Evolutionary conservation across 1,139 yeast genomes (phyloP).

Genomic region (Yamadazyma diddensiae): DNA sequence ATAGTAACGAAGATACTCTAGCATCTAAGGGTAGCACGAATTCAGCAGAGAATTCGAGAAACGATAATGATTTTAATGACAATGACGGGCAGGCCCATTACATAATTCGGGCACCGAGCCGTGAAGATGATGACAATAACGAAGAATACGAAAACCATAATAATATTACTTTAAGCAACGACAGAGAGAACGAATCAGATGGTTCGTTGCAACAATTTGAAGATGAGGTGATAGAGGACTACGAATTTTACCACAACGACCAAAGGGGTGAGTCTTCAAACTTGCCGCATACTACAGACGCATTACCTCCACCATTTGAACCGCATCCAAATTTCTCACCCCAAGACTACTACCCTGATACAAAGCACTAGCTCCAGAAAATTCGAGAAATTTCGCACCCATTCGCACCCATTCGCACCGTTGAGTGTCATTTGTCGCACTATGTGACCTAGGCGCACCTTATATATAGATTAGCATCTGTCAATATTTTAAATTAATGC

Average conservation of each 20-base stretch:
- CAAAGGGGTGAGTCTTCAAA: neutral
- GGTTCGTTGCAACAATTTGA: slow-evolving; percentile 3
- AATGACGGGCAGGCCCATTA: too few species aligned
- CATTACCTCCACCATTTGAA: slow-evolving; percentile 30
- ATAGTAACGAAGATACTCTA: slow-evolving; percentile 1
- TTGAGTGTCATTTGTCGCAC: neutral
- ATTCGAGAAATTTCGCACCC: slow-evolving; percentile 14
- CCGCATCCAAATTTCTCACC: slow-evolving; percentile 32
- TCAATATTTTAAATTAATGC: neutral
- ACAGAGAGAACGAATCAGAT: neutral
- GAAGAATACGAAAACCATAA: neutral
- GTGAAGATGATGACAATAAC: slow-evolving; percentile 17
- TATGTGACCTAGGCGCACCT: too few species aligned
- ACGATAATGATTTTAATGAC: too few species aligned
- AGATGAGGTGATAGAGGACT: slow-evolving; percentile 6
- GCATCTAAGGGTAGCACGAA: too few species aligned
- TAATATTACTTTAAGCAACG: slow-evolving; percentile 2
- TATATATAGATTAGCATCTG: neutral
- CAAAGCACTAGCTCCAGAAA: slow-evolving; percentile 13
- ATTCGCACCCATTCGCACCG: slow-evolving; percentile 1
- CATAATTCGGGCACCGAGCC: too few species aligned
- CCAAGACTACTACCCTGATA: slow-evolving; percentile 37
- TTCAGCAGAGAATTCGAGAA: too few species aligned
- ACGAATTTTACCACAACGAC: slow-evolving; percentile 3
- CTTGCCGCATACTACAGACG: neutral